These are phyloP conservation scores for Aspergillus cavernicola DNA, from an alignment of 495 filamentous ascomycete genomes.

Conservation along the genomic window DNA sequence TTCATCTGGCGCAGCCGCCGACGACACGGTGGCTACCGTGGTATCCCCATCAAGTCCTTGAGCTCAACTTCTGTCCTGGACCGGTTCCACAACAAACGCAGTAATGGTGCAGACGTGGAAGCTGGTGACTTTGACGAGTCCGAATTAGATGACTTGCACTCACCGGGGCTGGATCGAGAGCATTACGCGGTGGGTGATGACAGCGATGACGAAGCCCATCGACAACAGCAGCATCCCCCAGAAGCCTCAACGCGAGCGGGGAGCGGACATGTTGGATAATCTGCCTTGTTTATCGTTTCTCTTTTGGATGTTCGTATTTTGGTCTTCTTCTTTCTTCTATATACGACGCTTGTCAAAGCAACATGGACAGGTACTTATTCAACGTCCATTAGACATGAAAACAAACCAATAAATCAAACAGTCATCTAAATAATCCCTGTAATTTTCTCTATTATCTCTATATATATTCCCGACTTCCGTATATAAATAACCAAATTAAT, in stretches of 20 bases:
- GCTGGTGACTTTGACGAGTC: conserved; percentile 86
- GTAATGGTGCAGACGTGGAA: conserved; percentile 60
- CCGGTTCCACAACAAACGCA: conserved; percentile 47
- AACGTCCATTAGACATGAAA: no score
- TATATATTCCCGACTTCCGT: neutral
- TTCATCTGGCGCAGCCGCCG: conserved; percentile 79
- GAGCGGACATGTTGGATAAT: neutral
- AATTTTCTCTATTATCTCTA: neutral
- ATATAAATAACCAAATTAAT: no score
- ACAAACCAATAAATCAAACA: neutral
- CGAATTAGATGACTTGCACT: conserved; percentile 74
- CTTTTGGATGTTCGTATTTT: neutral
- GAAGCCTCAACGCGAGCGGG: neutral
- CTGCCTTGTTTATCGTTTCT: neutral
- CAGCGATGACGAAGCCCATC: conserved; percentile 33
- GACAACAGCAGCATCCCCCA: conserved; percentile 8
- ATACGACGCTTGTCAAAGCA: neutral
- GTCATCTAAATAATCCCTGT: no score
- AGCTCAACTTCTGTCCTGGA: conserved; percentile 32
- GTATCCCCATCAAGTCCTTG: conserved; percentile 32
- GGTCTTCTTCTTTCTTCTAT: neutral
- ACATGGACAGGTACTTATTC: neutral
- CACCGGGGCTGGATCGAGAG: conserved; percentile 34
- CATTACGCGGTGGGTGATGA: conserved; percentile 43
- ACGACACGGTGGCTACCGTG: conserved; percentile 43